Percentiles rank a stretch among this genome's conserved stretches.
phyloP scores from a whole-genome alignment of 257 asterid species.

The Lavandula angustifolia region DNA sequence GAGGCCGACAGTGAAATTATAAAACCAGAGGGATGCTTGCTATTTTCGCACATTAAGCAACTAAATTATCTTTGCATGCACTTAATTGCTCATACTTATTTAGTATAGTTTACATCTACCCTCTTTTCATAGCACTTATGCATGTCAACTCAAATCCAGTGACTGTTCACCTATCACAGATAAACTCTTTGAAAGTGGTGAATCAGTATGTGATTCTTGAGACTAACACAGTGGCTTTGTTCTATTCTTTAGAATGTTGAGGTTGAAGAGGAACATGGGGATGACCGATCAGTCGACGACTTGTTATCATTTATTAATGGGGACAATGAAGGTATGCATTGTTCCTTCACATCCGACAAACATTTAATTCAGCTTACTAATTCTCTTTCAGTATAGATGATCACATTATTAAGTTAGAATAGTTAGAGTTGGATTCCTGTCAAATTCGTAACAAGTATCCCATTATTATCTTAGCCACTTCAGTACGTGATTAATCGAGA shows the following conservation, averaged over 20 bases:
- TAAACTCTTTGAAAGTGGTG: no score
- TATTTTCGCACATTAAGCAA: constrained; percentile 13
- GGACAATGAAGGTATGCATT: constrained; percentile 57
- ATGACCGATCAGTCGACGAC: constrained; percentile 93
- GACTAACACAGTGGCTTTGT: no score
- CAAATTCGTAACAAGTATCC: neutral
- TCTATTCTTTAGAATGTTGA: constrained; percentile 35
- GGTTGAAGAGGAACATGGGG: constrained; percentile 79
- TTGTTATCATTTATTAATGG: constrained; percentile 88
- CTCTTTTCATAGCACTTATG: no score
- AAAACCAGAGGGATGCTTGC: constrained; percentile 51
- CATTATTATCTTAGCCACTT: constrained; percentile 6
- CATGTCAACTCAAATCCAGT: no score
- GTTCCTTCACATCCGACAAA: constrained; percentile 19
- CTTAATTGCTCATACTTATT: no score
- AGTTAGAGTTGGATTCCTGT: constrained; percentile 5
- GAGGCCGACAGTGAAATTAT: constrained; percentile 60
- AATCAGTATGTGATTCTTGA: no score
- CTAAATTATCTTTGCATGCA: neutral
- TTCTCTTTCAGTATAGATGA: neutral
- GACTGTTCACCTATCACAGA: no score
- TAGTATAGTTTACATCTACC: no score
- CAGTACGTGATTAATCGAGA: neutral
- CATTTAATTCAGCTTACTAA: neutral
- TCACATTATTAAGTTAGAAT: neutral